phyloP scores from a whole-genome alignment of 169 alveolate genomes.

The Nephromyces sp. region DNA sequence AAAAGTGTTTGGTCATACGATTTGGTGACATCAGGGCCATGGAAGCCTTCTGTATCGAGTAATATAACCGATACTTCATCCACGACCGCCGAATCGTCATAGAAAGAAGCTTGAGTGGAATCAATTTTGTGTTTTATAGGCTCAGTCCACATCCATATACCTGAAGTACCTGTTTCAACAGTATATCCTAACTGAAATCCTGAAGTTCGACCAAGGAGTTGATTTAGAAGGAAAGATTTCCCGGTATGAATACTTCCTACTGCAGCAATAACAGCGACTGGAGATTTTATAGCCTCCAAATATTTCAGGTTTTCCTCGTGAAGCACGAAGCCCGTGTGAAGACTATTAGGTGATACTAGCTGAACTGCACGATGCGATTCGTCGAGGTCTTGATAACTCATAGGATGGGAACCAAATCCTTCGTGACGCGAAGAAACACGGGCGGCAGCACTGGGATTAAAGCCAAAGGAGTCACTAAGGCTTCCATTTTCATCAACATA shows the following conservation, averaged over 20 bases:
- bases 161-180: constrained; percentile 25
- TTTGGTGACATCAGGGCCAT: constrained; percentile 25
- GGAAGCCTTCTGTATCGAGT: constrained; percentile 33
- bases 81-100: neutral
- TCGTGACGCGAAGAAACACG: too few species aligned
- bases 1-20: constrained; percentile 22
- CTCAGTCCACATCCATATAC: constrained; percentile 11
- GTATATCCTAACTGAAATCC: constrained; percentile 30
- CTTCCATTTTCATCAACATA: too few species aligned
- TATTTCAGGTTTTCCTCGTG: neutral
- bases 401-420: too few species aligned
- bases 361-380: neutral
- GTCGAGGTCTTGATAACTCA: too few species aligned
- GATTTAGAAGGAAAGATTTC: constrained; percentile 50
- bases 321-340: neutral
- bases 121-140: too few species aligned
- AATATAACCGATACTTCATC: constrained; percentile 10
- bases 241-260: constrained; percentile 62
- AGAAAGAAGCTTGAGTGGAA: neutral
- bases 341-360: neutral
- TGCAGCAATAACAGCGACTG: constrained; percentile 59
- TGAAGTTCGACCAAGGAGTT: neutral
- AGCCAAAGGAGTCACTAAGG: too few species aligned
- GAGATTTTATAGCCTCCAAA: constrained; percentile 10
- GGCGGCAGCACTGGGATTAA: too few species aligned